phyloP scores from a whole-genome alignment of 139 green algal species.

The Limnomonas spitsbergensis region DNA sequence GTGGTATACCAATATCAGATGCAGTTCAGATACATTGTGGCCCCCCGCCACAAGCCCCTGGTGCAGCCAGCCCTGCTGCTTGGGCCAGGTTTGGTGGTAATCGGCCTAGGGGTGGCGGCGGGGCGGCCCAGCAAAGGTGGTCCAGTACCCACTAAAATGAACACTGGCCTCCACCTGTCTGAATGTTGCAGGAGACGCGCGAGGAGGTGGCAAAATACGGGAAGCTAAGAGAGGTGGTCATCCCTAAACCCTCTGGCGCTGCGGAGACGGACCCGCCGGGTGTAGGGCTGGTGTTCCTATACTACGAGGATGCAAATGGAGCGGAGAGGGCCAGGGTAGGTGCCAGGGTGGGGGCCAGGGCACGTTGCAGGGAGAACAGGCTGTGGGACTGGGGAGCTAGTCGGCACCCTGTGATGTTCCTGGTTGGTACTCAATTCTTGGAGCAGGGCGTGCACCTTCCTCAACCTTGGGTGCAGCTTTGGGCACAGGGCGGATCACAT shows the following conservation, averaged over 20 bases:
- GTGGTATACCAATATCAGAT: too few relatives aligned
- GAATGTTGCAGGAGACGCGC: slow-evolving; percentile 8
- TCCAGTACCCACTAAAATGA: too few relatives aligned
- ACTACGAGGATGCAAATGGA: slow-evolving; percentile 23
- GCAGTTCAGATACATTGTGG: too few relatives aligned
- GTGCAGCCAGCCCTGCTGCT: too few relatives aligned
- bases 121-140: too few relatives aligned
- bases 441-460: too few relatives aligned
- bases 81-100: too few relatives aligned
- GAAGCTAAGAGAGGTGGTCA: slow-evolving; percentile 40
- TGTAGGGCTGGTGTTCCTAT: slow-evolving; percentile 60
- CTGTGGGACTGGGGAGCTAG: background rate
- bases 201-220: slow-evolving; percentile 64
- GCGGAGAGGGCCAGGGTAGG: slow-evolving; percentile 21
- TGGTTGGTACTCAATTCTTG: background rate
- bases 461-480: too few relatives aligned
- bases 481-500: too few relatives aligned
- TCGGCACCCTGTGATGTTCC: background rate
- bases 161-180: too few relatives aligned
- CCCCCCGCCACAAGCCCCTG: too few relatives aligned
- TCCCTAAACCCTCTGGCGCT: slow-evolving; percentile 35
- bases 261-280: slow-evolving; percentile 36
- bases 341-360: background rate
- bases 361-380: background rate
- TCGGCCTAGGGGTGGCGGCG: too few relatives aligned